A percentile compares a stretch with the other conserved stretches of the same genome.
Evolutionary conservation across 1,284 basidiomycete species (phyloP).

Genomic region (Coniferiporia weirii): DNA sequence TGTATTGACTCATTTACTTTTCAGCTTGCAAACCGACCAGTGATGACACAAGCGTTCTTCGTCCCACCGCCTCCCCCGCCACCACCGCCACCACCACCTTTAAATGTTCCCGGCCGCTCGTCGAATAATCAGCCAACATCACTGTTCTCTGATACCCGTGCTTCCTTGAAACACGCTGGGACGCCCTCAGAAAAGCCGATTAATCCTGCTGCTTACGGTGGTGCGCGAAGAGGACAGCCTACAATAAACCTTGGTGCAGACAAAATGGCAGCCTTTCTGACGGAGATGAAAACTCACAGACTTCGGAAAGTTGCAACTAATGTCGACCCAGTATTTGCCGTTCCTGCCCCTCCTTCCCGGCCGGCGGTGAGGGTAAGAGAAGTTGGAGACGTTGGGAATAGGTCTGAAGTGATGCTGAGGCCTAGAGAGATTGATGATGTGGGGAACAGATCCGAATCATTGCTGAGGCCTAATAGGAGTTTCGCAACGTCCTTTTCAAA

Average conservation of each 20-base stretch:
- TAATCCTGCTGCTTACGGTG: slow-evolving; percentile 34
- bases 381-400: slow-evolving; percentile 19
- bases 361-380: slow-evolving; percentile 12
- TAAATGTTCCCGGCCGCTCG: neutral
- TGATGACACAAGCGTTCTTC: slow-evolving; percentile 23
- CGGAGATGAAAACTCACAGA: slow-evolving; percentile 69
- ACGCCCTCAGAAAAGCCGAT: slow-evolving; percentile 60
- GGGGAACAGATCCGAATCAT: slow-evolving; percentile 5
- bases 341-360: neutral
- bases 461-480: slow-evolving; percentile 3
- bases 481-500: slow-evolving; percentile 9
- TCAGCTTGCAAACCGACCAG: slow-evolving; percentile 46
- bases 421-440: slow-evolving; percentile 22
- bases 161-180: slow-evolving; percentile 54
- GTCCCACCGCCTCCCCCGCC: slow-evolving; percentile 24
- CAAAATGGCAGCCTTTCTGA: slow-evolving; percentile 75
- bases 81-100: slow-evolving; percentile 38
- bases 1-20: neutral
- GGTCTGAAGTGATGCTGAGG: slow-evolving; percentile 19
- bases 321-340: slow-evolving; percentile 8
- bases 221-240: slow-evolving; percentile 48
- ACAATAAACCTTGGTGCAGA: slow-evolving; percentile 66
- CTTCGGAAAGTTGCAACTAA: slow-evolving; percentile 44
- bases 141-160: slow-evolving; percentile 53
- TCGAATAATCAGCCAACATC: slow-evolving; percentile 17